Percentiles rank a stretch among this genome's conserved stretches.
phyloP scores from a whole-genome alignment of 2,329 filamentous ascomycete genomes.

The Hymenoscyphus salicellus region DNA sequence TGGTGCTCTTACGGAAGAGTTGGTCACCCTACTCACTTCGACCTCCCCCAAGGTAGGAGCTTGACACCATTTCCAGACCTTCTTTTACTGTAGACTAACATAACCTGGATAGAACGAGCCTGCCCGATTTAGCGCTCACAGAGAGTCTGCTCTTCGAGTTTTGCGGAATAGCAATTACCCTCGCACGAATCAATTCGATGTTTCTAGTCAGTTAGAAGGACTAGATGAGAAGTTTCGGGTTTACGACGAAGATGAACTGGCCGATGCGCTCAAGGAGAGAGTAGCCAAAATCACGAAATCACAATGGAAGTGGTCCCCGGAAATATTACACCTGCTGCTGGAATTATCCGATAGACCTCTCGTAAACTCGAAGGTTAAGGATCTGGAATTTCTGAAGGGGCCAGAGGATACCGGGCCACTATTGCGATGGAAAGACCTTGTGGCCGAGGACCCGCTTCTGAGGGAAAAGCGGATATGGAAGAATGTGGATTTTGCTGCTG shows the following conservation, averaged over 20 bases:
- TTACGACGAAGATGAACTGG: slow-evolving; percentile 73
- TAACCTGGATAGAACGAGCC: slow-evolving; percentile 35
- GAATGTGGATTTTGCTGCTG: slow-evolving; percentile 61
- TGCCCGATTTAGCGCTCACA: slow-evolving; percentile 43
- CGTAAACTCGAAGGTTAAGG: slow-evolving; percentile 62
- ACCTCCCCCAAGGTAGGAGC: slow-evolving; percentile 52
- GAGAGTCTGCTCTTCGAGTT: slow-evolving; percentile 49
- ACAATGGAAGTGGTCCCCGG: slow-evolving; percentile 68
- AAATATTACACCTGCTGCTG: slow-evolving; percentile 74
- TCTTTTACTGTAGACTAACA: too few species aligned
- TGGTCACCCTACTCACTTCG: slow-evolving; percentile 64
- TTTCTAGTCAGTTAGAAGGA: slow-evolving; percentile 62
- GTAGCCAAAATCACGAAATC: slow-evolving; percentile 55
- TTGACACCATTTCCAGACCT: too few species aligned
- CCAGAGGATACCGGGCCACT: slow-evolving; percentile 44
- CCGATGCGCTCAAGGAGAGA: slow-evolving; percentile 62
- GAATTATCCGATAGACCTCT: slow-evolving; percentile 78
- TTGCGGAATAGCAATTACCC: slow-evolving; percentile 56
- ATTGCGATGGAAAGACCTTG: slow-evolving; percentile 77
- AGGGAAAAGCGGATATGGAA: slow-evolving; percentile 67
- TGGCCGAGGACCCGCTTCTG: slow-evolving; percentile 71
- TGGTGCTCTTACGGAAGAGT: slow-evolving; percentile 63
- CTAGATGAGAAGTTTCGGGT: slow-evolving; percentile 85
- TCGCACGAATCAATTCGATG: slow-evolving; percentile 73
- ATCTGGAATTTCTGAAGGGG: slow-evolving; percentile 55